These are phyloP conservation scores for Cercophora samala DNA, from an alignment of 495 filamentous ascomycete genomes.

Conservation along the genomic window DNA sequence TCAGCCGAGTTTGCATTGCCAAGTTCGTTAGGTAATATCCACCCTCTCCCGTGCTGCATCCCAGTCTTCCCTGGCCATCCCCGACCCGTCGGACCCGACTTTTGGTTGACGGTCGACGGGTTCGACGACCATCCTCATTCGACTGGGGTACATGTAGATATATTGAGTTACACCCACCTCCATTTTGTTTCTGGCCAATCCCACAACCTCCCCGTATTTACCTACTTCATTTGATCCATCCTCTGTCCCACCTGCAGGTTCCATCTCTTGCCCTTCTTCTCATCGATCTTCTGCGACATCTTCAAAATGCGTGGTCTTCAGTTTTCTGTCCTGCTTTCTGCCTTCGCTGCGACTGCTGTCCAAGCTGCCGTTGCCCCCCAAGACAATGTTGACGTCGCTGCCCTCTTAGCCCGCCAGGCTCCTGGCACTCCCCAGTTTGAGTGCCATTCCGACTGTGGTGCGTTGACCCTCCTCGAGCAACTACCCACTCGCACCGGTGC, in stretches of 20 bases:
- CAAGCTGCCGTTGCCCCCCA: background rate
- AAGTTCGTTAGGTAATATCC: background rate
- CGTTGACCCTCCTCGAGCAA: background rate
- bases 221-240: background rate
- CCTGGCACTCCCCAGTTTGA: slow-evolving; percentile 25
- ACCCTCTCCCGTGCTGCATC: background rate
- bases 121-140: background rate
- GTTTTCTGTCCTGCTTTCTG: slow-evolving; percentile 13
- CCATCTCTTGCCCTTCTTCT: background rate
- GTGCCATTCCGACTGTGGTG: slow-evolving; percentile 30
- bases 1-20: background rate
- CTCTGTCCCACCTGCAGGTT: background rate
- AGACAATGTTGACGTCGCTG: slow-evolving; percentile 16
- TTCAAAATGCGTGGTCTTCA: slow-evolving; percentile 11
- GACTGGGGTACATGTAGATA: background rate
- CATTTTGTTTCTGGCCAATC: background rate
- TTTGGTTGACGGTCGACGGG: background rate
- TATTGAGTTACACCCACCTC: background rate
- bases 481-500: background rate
- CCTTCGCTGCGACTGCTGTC: slow-evolving; percentile 12
- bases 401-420: slow-evolving; percentile 20
- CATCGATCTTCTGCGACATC: background rate
- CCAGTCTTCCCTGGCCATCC: background rate
- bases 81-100: background rate
- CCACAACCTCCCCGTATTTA: background rate